Evolutionary conservation across 2,329 filamentous ascomycete species (phyloP), one percentile per base, ranked within the genome.

Genomic region (Thyridium curvatum): DNA sequence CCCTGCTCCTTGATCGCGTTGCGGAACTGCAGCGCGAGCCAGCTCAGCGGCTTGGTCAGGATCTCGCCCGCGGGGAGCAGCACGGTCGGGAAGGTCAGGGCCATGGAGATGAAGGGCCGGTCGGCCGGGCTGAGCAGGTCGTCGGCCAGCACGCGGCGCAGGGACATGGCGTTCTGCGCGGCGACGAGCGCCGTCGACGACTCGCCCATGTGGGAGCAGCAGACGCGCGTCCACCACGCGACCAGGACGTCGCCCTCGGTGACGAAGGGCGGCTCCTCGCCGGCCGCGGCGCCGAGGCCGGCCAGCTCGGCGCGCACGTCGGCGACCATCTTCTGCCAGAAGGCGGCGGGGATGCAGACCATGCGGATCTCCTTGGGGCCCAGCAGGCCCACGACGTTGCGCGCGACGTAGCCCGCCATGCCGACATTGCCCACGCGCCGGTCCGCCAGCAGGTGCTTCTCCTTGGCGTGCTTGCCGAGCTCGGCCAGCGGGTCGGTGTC

Each of bases 191-290:
- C 42, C 8, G 40, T 31, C 31, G 56, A 45, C 28, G 39, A 26
- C 18, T 37, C 18, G 14, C 46, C 47, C 14, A 49, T 47, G 35
- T 48, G 50, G 14, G 41, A 48, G 18, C 49, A 45, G 32, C 50
- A 49, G 10, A 57, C 46, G 10, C 58, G 58, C 10, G 53, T 46
- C 48, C 50, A 56, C 59, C 62, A 69, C 0, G 64, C 60, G 3
- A 47, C 36, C 2, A 69, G 48, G 3, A 68, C 47, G 32, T 68
- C 64, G 29, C 55, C 48, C 18, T 67, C 61, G 32, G 53, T 61
- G 12, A 68, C 8, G 37, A 62, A 67, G 2, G 55, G 42, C 14
- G 41, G 35, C 9, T 32, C 35, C 8, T 42, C 35, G 8, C 42
- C 35, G 8, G 41, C 34, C 30, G 39, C 40, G 4, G 35, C 26